These are phyloP conservation scores for Trichoderma sp. DNA, from an alignment of 2,329 filamentous ascomycete species.

Conservation along the genomic window DNA sequence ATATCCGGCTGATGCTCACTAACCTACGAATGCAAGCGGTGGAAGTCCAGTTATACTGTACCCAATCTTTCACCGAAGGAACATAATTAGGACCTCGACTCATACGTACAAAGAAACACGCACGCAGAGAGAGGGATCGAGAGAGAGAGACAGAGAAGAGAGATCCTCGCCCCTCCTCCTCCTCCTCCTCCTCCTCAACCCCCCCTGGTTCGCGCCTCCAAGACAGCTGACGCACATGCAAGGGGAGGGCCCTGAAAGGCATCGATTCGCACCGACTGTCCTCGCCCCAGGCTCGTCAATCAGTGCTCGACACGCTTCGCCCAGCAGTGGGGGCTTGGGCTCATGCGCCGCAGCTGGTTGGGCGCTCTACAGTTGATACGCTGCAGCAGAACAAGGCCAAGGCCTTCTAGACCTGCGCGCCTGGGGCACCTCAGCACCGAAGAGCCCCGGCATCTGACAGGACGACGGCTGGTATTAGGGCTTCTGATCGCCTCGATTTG, in stretches of 20 bases:
- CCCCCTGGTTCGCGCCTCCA: slow-evolving; percentile 22
- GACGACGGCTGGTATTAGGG: slow-evolving; percentile 11
- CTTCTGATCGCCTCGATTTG: slow-evolving; percentile 15
- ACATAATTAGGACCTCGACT: background rate
- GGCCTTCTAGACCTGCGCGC: background rate
- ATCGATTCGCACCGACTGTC: slow-evolving; percentile 17
- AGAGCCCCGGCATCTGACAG: slow-evolving; percentile 22
- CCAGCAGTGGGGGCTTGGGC: slow-evolving; percentile 22
- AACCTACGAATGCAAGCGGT: slow-evolving; percentile 2
- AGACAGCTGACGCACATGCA: slow-evolving; percentile 20
- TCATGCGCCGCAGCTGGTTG: slow-evolving; percentile 20
- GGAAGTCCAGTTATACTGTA: background rate
- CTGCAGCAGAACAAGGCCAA: slow-evolving; percentile 7
- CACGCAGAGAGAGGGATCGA: too few species aligned
- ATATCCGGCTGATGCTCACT: background rate
- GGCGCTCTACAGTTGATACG: slow-evolving; percentile 4
- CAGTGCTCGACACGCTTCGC: slow-evolving; percentile 27
- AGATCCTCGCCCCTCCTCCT: background rate
- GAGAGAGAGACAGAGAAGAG: too few species aligned
- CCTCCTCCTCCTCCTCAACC: background rate
- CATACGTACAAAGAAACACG: background rate
- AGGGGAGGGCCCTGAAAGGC: slow-evolving; percentile 11
- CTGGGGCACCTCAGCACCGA: slow-evolving; percentile 4
- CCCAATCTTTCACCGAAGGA: slow-evolving; percentile 1
- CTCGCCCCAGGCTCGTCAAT: slow-evolving; percentile 21